These are phyloP conservation scores for Dactylonectria estremocensis DNA, from an alignment of 2,329 filamentous ascomycete species.

Conservation along the genomic window DNA sequence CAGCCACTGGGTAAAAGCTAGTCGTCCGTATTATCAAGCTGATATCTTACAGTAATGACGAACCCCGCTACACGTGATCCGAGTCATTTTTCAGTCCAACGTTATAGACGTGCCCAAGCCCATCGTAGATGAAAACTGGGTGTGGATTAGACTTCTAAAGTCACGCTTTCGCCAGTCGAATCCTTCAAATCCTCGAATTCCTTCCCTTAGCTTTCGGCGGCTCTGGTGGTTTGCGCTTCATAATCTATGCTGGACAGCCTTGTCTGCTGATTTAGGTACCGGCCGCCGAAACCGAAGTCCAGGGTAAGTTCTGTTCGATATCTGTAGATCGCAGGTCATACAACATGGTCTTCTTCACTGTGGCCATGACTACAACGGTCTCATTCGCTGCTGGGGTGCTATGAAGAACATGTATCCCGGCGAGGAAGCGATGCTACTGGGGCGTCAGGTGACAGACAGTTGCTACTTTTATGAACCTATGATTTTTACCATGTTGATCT, in stretches of 20 bases:
- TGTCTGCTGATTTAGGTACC: not conserved
- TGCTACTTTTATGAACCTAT: slow-evolving; percentile 4
- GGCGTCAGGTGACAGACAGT: not conserved
- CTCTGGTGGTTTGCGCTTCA: slow-evolving; percentile 28
- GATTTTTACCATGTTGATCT: slow-evolving; percentile 12
- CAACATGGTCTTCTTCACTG: slow-evolving; percentile 19
- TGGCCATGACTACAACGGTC: slow-evolving; percentile 24
- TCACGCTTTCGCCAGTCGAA: slow-evolving; percentile 9
- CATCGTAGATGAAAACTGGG: slow-evolving; percentile 17
- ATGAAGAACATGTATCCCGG: slow-evolving; percentile 17
- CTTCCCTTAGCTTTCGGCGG: slow-evolving; percentile 9
- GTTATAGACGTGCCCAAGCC: too few species aligned
- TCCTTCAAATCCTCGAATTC: slow-evolving; percentile 9
- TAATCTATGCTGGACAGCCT: slow-evolving; percentile 22
- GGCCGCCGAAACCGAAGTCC: not conserved
- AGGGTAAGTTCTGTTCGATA: slow-evolving; percentile 24
- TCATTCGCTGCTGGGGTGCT: not conserved
- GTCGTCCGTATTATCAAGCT: too few species aligned
- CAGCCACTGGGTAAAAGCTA: too few species aligned
- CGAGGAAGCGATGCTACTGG: slow-evolving; percentile 9
- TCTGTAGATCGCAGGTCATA: slow-evolving; percentile 26
- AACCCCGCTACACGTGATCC: too few species aligned
- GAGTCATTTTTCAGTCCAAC: too few species aligned
- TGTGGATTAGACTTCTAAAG: slow-evolving; percentile 14
- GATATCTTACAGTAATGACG: too few species aligned